These are phyloP conservation scores for Entomortierella beljakovae DNA, from an alignment of 192 early-diverging fungal species.

Conservation along the genomic window DNA sequence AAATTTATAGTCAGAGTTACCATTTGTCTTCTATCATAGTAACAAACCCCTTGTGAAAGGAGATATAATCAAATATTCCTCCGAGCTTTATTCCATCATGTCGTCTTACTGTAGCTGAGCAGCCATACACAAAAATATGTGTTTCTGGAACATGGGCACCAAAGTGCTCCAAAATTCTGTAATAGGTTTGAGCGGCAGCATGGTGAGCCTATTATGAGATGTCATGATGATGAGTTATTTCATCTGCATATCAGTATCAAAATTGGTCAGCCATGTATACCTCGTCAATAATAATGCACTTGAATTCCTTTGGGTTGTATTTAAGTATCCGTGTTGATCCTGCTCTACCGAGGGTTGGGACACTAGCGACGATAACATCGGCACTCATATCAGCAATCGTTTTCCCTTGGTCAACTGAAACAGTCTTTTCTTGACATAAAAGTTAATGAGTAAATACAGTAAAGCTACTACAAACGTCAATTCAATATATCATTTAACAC, in stretches of 20 bases:
- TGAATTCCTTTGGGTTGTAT: conserved; percentile 84
- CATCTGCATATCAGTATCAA: too few species aligned
- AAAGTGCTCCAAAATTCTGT: conserved; percentile 80
- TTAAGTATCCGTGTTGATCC: conserved; percentile 60
- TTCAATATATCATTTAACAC: not conserved
- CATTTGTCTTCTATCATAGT: conserved; percentile 89
- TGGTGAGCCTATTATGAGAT: conserved; percentile 91
- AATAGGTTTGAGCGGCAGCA: conserved; percentile 82
- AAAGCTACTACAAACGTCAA: too few species aligned
- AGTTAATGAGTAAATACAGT: not conserved
- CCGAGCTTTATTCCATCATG: conserved; percentile 82
- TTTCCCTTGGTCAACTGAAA: conserved; percentile 76
- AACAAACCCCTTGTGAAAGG: conserved; percentile 77
- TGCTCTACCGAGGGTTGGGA: conserved; percentile 74
- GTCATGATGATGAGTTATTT: too few species aligned
- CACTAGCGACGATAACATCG: conserved; percentile 84
- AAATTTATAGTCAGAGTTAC: conserved; percentile 42
- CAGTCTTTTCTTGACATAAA: conserved; percentile 39
- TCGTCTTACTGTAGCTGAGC: conserved; percentile 89
- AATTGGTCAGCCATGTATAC: too few species aligned
- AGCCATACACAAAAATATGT: conserved; percentile 88
- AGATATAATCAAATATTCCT: conserved; percentile 80
- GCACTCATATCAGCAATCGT: conserved; percentile 66
- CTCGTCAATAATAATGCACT: conserved; percentile 92
- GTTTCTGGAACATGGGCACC: conserved; percentile 55